phyloP scores from a whole-genome alignment of 257 asterid species.

The Primulina tabacum region DNA sequence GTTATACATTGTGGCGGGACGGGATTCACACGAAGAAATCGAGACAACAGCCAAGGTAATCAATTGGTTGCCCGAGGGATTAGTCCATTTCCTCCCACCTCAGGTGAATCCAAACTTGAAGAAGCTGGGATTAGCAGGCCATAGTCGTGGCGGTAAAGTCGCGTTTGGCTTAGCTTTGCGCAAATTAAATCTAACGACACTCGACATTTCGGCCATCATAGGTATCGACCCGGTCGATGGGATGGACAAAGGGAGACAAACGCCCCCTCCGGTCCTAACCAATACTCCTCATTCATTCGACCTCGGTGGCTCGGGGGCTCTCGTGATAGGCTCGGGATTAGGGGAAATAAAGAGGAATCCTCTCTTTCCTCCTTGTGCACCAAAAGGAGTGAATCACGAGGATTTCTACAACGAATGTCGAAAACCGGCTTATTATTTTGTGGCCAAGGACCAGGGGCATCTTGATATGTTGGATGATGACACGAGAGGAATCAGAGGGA shows the following conservation, averaged over 20 bases:
- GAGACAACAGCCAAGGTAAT: constrained; percentile 52
- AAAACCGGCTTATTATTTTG: constrained; percentile 55
- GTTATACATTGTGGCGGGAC: constrained; percentile 65
- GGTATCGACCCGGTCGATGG: constrained; percentile 94
- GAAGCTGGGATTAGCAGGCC: constrained; percentile 69
- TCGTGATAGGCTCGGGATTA: constrained; percentile 74
- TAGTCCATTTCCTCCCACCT: constrained; percentile 51
- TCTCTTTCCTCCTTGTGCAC: constrained; percentile 81
- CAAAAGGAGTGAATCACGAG: constrained; percentile 78
- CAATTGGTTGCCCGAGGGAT: constrained; percentile 59
- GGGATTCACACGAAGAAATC: constrained; percentile 64
- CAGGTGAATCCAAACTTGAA: constrained; percentile 49
- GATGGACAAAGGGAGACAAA: constrained; percentile 58
- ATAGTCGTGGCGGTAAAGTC: constrained; percentile 88
- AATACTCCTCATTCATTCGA: constrained; percentile 64
- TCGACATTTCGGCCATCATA: constrained; percentile 65
- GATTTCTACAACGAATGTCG: constrained; percentile 70
- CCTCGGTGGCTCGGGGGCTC: constrained; percentile 44
- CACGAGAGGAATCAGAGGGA: constrained; percentile 74
- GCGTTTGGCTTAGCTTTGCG: constrained; percentile 60
- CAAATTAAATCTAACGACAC: constrained; percentile 25
- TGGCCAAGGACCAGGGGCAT: constrained; percentile 82
- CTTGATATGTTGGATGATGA: constrained; percentile 80
- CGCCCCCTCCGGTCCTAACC: constrained; percentile 72
- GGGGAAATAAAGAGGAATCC: constrained; percentile 65